phyloP scores from a whole-genome alignment of 176 grass and related monocot genomes.

The Puccinellia tenuiflora region DNA sequence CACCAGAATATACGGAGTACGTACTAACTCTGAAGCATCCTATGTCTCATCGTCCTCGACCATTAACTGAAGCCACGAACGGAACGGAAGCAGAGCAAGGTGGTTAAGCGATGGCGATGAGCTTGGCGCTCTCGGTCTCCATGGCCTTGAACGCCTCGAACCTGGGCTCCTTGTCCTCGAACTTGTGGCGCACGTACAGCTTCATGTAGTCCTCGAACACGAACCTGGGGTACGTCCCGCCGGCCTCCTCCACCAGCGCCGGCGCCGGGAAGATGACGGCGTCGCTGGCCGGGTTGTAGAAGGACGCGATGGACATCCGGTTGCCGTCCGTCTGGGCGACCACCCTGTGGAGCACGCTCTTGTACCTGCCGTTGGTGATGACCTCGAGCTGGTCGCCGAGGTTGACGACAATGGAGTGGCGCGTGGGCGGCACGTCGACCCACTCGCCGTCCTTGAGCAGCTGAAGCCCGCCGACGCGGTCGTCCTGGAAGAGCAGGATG shows the following conservation, averaged over 20 bases:
- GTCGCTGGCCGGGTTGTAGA: slow-evolving; percentile 81
- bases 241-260: slow-evolving; percentile 33
- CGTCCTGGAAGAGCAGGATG: slow-evolving; percentile 89
- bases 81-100: background rate
- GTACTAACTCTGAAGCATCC: slow-evolving; percentile 15
- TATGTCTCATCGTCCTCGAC: background rate
- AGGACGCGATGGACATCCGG: slow-evolving; percentile 85
- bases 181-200: slow-evolving; percentile 69
- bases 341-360: slow-evolving; percentile 77
- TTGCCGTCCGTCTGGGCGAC: slow-evolving; percentile 61
- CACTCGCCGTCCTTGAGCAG: slow-evolving; percentile 72
- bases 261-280: slow-evolving; percentile 82
- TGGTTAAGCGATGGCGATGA: slow-evolving; percentile 42
- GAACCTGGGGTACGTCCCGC: slow-evolving; percentile 51
- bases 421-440: slow-evolving; percentile 65
- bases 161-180: slow-evolving; percentile 72
- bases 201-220: slow-evolving; percentile 96
- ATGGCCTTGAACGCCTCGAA: slow-evolving; percentile 74
- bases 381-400: slow-evolving; percentile 97
- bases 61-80: background rate
- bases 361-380: slow-evolving; percentile 89
- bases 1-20: background rate
- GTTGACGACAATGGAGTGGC: slow-evolving; percentile 72
- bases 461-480: slow-evolving; percentile 58
- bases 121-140: slow-evolving; percentile 20